Base-by-base conservation (phyloP, 768 basidiomycete genomes). In the Atractiella rhizophila region DNA sequence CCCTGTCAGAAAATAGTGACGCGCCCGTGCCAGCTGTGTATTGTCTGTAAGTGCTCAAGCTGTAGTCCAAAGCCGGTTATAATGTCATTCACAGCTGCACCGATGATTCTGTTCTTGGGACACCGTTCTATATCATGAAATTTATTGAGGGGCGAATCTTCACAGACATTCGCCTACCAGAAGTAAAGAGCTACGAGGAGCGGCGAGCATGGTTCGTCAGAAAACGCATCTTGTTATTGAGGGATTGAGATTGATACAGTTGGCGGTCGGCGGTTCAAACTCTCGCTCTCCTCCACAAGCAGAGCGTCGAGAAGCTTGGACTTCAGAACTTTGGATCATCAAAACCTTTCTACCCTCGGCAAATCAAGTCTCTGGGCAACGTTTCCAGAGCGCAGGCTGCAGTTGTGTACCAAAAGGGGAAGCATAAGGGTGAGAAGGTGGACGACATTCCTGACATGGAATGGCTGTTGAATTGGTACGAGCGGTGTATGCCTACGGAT, bases 41-140 rank as follows among this genome's bases (percentile, higher is more conserved):
- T 45, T 64, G 72, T 20, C 63, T 94, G 1, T 54, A 25, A 6
- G 44, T 41, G 26, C 10, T 19, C 25, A n/a, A 18, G 16, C n/a
- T n/a, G n/a, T n/a, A n/a, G n/a, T n/a, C n/a, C n/a, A n/a, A n/a
- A n/a, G n/a, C n/a, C n/a, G n/a, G n/a, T n/a, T n/a, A n/a, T 11
- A 30, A 30, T 11, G n/a, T 12, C n/a, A 39, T 4, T 18, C 16
- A 19, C 18, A 44, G 43, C 10, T 94, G 88, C 55, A 71, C 77
- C 51, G 80, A 94, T 53, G 62, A 52, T 27, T 52, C 61, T 3
- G 67, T 94, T 29, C 65, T 88, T 16, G 88, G 86, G 3, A 82
- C 83, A 19, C 70, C 76, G 2, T 94, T 94, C 61, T 96, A 91
- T 56, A 67, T 94, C 33, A 96, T 98, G 88, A 77, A 94, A 56